Base-by-base conservation (phyloP, 1,139 yeast species). In the Candida sanyaensis region DNA sequence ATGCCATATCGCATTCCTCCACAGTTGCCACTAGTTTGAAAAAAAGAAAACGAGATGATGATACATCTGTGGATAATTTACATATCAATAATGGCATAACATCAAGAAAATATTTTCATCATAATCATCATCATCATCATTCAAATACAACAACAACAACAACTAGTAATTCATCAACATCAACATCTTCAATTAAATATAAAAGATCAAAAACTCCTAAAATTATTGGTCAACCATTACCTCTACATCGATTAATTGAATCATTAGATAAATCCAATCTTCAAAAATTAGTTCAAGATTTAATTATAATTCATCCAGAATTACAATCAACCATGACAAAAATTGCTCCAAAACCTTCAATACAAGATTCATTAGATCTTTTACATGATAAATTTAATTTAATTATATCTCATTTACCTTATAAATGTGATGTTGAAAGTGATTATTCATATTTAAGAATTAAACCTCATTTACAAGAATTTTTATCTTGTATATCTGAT, bases 361-460 rank as follows among this genome's bases (percentile, higher is more conserved):
- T 83, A 5, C 64, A 68, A 12, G 74, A 78, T 50, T 80, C 88
- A 5, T 63, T 86, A 28, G 70, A 67, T 10, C 71, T 81, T 31
- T 68, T 89, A 46, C 65, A 70, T 34, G 62, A 63, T 10, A 83
- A 85, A 56, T 68, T 78, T 44, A 70, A 75, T 12, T 58, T 59
- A 3, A 79, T 88, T 28, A 61, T 70, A 31, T 63, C 65, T 21
- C 77, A 78, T 50, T 66, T 89, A 53, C 96, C 96, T 1, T 88
- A 87, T 64, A 84, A 85, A 56, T 89, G 89, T 52, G 90, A 86
- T 56, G 71, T 76, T 21, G 75, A 78, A 44, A 83, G 88, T 45
- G 98, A 92, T 64, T 93, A 93, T 63, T 86, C 96, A n/a, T 93
- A 86, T 66, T 74, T 89, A 50, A 77, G 98, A 50, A 87, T 92